These are phyloP conservation scores for Inga oerstediana DNA, from an alignment of 306 rosid genomes.

Conservation along the genomic window DNA sequence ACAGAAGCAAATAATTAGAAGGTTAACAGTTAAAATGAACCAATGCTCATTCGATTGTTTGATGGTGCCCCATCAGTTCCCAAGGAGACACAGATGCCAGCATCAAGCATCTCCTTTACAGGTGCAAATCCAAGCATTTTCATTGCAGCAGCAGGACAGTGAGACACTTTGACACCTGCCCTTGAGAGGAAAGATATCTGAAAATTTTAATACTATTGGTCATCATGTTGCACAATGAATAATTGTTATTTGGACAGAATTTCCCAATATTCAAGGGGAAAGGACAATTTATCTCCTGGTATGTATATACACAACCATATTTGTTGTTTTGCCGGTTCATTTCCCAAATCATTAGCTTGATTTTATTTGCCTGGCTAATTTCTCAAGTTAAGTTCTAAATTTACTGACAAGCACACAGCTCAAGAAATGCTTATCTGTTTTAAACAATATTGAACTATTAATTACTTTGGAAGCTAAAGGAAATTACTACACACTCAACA, in stretches of 20 bases:
- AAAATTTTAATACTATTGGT: slow-evolving; percentile 26
- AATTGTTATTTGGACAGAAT: background rate
- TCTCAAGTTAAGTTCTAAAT: background rate
- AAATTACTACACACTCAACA: background rate
- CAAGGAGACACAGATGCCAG: slow-evolving; percentile 82
- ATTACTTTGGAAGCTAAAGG: background rate
- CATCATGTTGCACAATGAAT: slow-evolving; percentile 6
- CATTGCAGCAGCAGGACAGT: slow-evolving; percentile 93
- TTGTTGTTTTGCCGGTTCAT: background rate
- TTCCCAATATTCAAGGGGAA: background rate
- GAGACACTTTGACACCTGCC: slow-evolving; percentile 83
- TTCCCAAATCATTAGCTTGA: background rate
- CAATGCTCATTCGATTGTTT: slow-evolving; percentile 91
- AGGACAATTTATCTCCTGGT: slow-evolving; percentile 12
- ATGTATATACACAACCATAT: background rate
- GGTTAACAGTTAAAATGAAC: slow-evolving; percentile 49
- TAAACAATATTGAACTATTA: background rate
- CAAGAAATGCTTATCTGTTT: background rate
- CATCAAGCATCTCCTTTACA: slow-evolving; percentile 82
- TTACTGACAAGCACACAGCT: background rate
- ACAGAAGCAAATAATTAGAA: slow-evolving; percentile 9
- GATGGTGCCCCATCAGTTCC: slow-evolving; percentile 97
- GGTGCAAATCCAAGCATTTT: slow-evolving; percentile 97
- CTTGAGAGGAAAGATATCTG: slow-evolving; percentile 77
- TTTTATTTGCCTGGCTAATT: background rate